Evolutionary conservation across 148 eudicot species (phyloP), one percentile per base, ranked within the genome.

Genomic region (Heliosperma pusillum): DNA sequence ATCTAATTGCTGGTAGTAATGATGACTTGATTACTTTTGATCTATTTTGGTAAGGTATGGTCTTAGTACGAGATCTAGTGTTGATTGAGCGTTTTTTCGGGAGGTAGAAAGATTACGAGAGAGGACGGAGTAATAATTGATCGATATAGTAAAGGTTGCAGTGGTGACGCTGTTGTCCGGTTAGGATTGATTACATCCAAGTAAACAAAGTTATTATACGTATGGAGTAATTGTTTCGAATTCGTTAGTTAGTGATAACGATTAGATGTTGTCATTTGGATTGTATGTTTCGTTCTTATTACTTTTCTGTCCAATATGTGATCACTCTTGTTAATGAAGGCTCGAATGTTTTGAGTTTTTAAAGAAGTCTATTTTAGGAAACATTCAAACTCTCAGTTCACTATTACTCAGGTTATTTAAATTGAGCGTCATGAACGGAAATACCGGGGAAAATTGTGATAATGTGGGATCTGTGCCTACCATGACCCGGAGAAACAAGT

Each of bases 401-500:
- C 64, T 50, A 5, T 30, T 52, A 17, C 53, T 53, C 24, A 70
- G 44, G 50, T 74, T 45, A 53, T 10, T 50, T 1, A 19, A 11
- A 21, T 75, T 79, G 66, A 57, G 77, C 57, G 45, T 58, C 73
- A 80, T 83, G 83, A 76, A 80, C 73, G 82, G 78, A 79, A 57
- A 80, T 53, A 79, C 60, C n/a, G 82, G 76, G 73, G 77, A 76
- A 25, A 19, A 70, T 11, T 75, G 71, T 60, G 84, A 89, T 66
- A 78, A 42, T 80, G 80, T 67, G 7, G 78, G 77, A 24, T 70
- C 70, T 24, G 74, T 83, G 61, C 84, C 85, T 26, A 50, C 78
- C 22, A 76, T 81, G 67, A 86, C 82, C 20, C 75, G 86, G 83
- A 88, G 87, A 74, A 75, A 79, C 77, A 87, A 90, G 21, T 61